These are phyloP conservation scores for Yamadazyma sp. DNA, from an alignment of 1,139 yeast species.

Conservation along the genomic window DNA sequence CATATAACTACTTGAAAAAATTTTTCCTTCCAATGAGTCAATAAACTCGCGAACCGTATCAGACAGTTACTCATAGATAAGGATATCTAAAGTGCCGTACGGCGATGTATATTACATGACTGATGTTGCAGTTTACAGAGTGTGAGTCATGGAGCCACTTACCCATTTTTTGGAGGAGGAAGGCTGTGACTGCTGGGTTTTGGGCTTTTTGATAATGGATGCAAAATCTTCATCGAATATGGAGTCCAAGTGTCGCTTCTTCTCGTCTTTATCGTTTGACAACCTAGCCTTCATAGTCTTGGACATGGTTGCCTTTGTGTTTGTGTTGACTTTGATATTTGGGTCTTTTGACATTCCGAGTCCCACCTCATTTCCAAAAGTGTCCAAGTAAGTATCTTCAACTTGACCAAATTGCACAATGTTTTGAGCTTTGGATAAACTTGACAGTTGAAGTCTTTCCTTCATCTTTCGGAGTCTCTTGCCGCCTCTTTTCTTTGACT, in stretches of 20 bases:
- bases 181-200: background rate
- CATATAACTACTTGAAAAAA: slow-evolving; percentile 11
- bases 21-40: slow-evolving; percentile 9
- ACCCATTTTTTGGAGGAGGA: slow-evolving; percentile 9
- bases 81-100: background rate
- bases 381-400: slow-evolving; percentile 62
- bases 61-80: background rate
- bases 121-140: slow-evolving; percentile 5
- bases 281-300: slow-evolving; percentile 53
- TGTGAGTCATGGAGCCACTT: slow-evolving; percentile 2
- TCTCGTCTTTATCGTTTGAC: slow-evolving; percentile 16
- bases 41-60: slow-evolving; percentile 5
- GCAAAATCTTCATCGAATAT: slow-evolving; percentile 15
- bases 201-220: slow-evolving; percentile 7
- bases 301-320: slow-evolving; percentile 52
- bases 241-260: slow-evolving; percentile 14
- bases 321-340: slow-evolving; percentile 39
- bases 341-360: slow-evolving; percentile 64
- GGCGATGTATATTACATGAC: slow-evolving; percentile 1
- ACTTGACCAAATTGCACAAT: slow-evolving; percentile 78
- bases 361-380: slow-evolving; percentile 80
- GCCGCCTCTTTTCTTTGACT: slow-evolving; percentile 88
- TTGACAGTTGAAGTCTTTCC: slow-evolving; percentile 79
- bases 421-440: slow-evolving; percentile 79
- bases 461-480: slow-evolving; percentile 73